Conservation (phyloP, 2,329 filamentous ascomycete genomes). For the Ophiostoma ips region DNA sequence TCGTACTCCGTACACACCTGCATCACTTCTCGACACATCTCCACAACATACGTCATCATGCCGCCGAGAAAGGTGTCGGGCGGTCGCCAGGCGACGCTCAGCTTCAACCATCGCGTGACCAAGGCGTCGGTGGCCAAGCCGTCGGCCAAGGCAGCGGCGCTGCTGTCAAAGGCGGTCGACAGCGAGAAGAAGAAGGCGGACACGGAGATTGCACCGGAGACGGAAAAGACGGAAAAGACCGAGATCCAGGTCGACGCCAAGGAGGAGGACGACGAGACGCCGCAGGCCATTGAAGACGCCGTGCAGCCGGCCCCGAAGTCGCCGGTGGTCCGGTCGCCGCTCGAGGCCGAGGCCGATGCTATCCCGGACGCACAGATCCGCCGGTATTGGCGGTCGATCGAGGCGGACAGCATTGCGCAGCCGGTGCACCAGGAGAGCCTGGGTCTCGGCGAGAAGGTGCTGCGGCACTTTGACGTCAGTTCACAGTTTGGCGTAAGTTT, state of each 20-base stretch:
- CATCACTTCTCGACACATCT: no score
- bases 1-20: no score
- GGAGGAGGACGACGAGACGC: background rate
- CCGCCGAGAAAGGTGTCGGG: slow-evolving; percentile 35
- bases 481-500: slow-evolving; percentile 79
- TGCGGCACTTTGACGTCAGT: slow-evolving; percentile 85
- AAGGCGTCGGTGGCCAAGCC: slow-evolving; percentile 31
- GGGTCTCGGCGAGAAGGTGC: slow-evolving; percentile 63
- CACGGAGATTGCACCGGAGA: slow-evolving; percentile 14
- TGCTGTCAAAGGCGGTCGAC: slow-evolving; percentile 12
- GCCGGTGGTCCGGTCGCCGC: slow-evolving; percentile 1
- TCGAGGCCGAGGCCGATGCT: slow-evolving; percentile 45
- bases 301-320: background rate
- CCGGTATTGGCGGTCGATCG: slow-evolving; percentile 63
- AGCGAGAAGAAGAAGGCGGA: slow-evolving; percentile 16
- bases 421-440: slow-evolving; percentile 68
- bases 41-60: slow-evolving; percentile 22
- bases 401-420: slow-evolving; percentile 51
- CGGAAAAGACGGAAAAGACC: slow-evolving; percentile 12
- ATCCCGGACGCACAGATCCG: slow-evolving; percentile 56
- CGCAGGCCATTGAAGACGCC: slow-evolving; percentile 17
- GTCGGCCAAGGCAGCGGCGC: slow-evolving; percentile 30
- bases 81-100: slow-evolving; percentile 40
- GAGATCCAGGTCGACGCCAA: slow-evolving; percentile 3
- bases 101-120: slow-evolving; percentile 43